Base-by-base conservation (phyloP, 2,329 filamentous ascomycete genomes). In the Pseudogymnoascus sp. region DNA sequence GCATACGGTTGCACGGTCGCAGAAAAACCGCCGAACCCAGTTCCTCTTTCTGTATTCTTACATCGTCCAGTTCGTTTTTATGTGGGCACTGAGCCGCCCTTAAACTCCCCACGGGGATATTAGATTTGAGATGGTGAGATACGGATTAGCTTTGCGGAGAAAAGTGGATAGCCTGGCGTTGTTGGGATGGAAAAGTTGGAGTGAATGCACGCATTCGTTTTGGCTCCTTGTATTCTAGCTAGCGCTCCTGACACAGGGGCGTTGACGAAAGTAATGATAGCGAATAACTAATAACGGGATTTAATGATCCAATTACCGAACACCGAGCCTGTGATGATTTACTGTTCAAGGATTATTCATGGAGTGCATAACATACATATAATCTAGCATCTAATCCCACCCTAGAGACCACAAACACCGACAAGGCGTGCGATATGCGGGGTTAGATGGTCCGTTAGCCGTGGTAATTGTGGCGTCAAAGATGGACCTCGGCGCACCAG, bases 1-100 rank as follows among this genome's bases (percentile, higher is more conserved):
- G 68, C 85, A 87, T 68, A 86, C 85, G 2, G 89, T 95, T 65
- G 91, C 91, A 29, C 85, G 92, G 66, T 87, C 90, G 39, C 94
- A 96, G 78, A 87, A 89, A 72, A 94, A 89, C 75, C 86, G 91
- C 73, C 82, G 92, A 66, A 96, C 92, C 1, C 91, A 96, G 75
- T 96, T 96, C 72, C 81, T 97, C 68, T 96, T 96, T 75, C 82
- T 92, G 68, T 97, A 99, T 77, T 93, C 92, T 49, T 99, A 97
- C 75, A 80, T 95, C 62, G 88, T 97, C 63, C 94, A 99, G 78
- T 83, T 97, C 68, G 79, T 92, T 62, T 96, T 97, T 75, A 99
- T 97, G 92, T 94, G 93, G 87, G 81, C 86, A 71, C 75, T 90
- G 65, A 89, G 77, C 66, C 77, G 81, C 23, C 77, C 65, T 58